Percentiles rank a stretch among this genome's conserved stretches.
These are phyloP conservation scores for Jatropha podagrica DNA, from an alignment of 441 rosid species.

Conservation along the genomic window DNA sequence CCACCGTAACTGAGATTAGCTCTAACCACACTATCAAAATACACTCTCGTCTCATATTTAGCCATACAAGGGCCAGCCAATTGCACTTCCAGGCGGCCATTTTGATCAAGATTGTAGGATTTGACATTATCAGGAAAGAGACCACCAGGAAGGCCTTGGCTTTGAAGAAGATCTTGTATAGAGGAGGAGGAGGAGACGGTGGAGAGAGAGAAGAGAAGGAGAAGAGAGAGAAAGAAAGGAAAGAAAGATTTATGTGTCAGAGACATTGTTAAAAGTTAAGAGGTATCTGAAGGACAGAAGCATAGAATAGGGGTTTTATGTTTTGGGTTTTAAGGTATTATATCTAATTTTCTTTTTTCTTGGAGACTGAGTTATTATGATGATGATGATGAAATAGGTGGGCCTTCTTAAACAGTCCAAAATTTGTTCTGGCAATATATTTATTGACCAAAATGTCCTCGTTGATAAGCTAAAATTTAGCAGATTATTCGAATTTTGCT, in stretches of 20 bases:
- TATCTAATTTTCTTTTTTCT: neutral
- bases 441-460: slow-evolving; percentile 1
- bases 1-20: slow-evolving; percentile 91
- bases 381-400: slow-evolving; percentile 3
- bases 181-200: slow-evolving; percentile 31
- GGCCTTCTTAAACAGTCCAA: slow-evolving; percentile 12
- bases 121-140: slow-evolving; percentile 71
- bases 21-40: slow-evolving; percentile 66
- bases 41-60: slow-evolving; percentile 69
- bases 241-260: slow-evolving; percentile 37
- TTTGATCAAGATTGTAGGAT: slow-evolving; percentile 48
- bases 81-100: slow-evolving; percentile 61
- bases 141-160: slow-evolving; percentile 85
- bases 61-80: slow-evolving; percentile 75
- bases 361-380: neutral
- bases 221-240: slow-evolving; percentile 26
- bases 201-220: slow-evolving; percentile 29
- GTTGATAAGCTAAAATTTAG: neutral
- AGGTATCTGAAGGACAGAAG: neutral
- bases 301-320: slow-evolving; percentile 6
- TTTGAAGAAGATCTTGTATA: slow-evolving; percentile 57
- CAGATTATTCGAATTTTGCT: neutral
- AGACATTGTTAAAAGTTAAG: slow-evolving; percentile 30
- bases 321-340: no score
- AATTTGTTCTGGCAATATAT: slow-evolving; percentile 14